Percentiles rank a stretch among this genome's conserved stretches.
phyloP scores from a whole-genome alignment of 306 rosid species.

The Sophora flavescens region DNA sequence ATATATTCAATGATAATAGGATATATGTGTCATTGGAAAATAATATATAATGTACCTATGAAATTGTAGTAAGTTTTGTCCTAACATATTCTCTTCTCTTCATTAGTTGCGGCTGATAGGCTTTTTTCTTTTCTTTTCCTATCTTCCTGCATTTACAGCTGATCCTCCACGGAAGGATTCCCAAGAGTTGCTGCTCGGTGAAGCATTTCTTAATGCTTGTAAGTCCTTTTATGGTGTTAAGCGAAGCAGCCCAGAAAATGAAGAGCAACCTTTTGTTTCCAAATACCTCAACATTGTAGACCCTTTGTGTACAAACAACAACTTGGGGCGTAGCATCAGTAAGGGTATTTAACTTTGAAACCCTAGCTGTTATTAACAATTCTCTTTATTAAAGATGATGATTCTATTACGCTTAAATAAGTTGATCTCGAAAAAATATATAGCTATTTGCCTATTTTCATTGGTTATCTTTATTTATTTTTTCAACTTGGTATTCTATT shows the following conservation, averaged over 20 bases:
- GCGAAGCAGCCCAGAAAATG: conserved; percentile 58
- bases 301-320: conserved; percentile 78
- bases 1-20: too few relatives aligned
- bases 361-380: background rate
- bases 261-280: conserved; percentile 63
- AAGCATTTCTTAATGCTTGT: conserved; percentile 65
- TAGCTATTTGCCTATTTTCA: background rate
- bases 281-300: conserved; percentile 78
- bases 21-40: too few relatives aligned
- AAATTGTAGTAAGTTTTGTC: too few relatives aligned
- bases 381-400: background rate
- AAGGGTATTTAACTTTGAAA: conserved; percentile 56
- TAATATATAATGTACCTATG: too few relatives aligned
- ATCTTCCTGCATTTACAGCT: conserved; percentile 54
- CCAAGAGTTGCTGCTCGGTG: conserved; percentile 59
- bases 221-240: conserved; percentile 59
- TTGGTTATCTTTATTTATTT: too few relatives aligned
- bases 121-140: background rate
- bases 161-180: conserved; percentile 74
- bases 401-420: background rate
- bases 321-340: conserved; percentile 87
- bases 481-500: background rate
- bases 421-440: background rate
- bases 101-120: conserved; percentile 13
- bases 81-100: background rate